These are phyloP conservation scores for Zostera marina DNA, from an alignment of 116 monocot species.

Conservation along the genomic window DNA sequence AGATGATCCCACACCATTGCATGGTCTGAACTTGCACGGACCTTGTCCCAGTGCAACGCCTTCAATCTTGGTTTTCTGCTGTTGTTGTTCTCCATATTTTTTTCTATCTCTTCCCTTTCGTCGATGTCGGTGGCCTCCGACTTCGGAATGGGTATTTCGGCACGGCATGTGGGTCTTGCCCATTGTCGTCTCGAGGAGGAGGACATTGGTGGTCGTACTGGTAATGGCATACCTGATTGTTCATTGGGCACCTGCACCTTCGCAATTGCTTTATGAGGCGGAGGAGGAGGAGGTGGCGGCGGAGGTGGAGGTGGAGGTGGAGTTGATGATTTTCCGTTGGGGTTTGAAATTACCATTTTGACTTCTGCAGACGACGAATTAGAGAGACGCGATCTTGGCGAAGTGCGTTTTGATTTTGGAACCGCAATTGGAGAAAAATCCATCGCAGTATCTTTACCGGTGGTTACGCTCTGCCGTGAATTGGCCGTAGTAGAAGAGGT, in stretches of 20 bases:
- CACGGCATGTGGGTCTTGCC: slow-evolving; percentile 35
- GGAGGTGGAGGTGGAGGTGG: slow-evolving; percentile 14
- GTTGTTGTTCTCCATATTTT: slow-evolving; percentile 15
- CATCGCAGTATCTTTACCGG: slow-evolving; percentile 20
- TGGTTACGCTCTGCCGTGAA: slow-evolving; percentile 37
- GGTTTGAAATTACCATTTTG: slow-evolving; percentile 24
- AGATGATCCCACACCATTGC: slow-evolving; percentile 96
- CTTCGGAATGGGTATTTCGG: slow-evolving; percentile 17
- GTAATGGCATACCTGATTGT: slow-evolving; percentile 5
- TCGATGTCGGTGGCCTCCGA: slow-evolving; percentile 12
- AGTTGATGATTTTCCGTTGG: slow-evolving; percentile 3
- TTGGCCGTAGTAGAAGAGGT: slow-evolving; percentile 17
- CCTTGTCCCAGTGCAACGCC: slow-evolving; percentile 94
- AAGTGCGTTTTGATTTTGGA: slow-evolving; percentile 42
- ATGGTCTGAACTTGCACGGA: slow-evolving; percentile 58
- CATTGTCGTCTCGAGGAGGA: slow-evolving; percentile 52
- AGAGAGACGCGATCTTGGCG: slow-evolving; percentile 46
- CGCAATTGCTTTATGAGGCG: not conserved
- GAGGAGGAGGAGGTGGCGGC: slow-evolving; percentile 19
- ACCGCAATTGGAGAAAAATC: slow-evolving; percentile 10
- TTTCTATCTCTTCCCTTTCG: too few relatives aligned
- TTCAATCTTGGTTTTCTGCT: slow-evolving; percentile 56
- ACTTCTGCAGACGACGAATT: slow-evolving; percentile 24
- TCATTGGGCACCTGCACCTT: not conserved
- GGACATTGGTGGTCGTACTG: slow-evolving; percentile 11